A percentile compares a stretch with the other conserved stretches of the same genome.
phyloP scores from a whole-genome alignment of 2,329 filamentous ascomycete species.

The Annulohypoxylon truncatum region DNA sequence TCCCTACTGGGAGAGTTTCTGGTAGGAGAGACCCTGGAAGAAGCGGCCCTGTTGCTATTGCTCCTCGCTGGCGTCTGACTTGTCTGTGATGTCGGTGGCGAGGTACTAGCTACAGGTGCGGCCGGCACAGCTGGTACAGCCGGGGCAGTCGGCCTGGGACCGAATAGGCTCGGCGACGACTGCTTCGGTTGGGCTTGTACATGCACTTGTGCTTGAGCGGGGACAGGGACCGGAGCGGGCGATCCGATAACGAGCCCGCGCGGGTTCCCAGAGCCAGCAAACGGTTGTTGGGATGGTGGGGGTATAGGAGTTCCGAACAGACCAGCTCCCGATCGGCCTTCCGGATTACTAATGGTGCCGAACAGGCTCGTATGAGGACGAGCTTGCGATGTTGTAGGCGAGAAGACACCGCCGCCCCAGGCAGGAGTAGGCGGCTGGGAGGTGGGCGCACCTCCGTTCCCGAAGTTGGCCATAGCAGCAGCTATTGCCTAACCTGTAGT shows the following conservation, averaged over 20 bases:
- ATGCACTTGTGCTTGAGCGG: background rate
- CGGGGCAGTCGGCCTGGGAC: background rate
- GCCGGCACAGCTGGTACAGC: background rate
- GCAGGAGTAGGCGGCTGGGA: background rate
- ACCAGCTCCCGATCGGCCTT: background rate
- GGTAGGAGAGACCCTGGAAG: background rate
- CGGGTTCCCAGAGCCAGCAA: background rate
- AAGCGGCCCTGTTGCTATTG: background rate
- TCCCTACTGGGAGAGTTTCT: background rate
- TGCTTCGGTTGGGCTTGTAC: background rate
- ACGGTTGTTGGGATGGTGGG: background rate
- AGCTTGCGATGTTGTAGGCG: background rate
- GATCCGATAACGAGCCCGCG: background rate
- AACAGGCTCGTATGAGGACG: conserved; percentile 4
- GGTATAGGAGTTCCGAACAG: conserved; percentile 10
- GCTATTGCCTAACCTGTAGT: background rate
- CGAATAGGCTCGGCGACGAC: conserved; percentile 1
- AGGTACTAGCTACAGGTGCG: conserved; percentile 1
- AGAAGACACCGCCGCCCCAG: background rate
- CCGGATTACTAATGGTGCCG: background rate
- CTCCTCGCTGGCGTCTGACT: background rate
- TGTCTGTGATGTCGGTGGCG: conserved; percentile 14
- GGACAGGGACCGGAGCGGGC: background rate
- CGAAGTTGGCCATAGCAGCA: conserved; percentile 12
- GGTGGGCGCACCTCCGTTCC: background rate